A percentile compares a stretch with the other conserved stretches of the same genome.
phyloP scores from a whole-genome alignment of 1,284 basidiomycete genomes.

The Vanrija sp. region DNA sequence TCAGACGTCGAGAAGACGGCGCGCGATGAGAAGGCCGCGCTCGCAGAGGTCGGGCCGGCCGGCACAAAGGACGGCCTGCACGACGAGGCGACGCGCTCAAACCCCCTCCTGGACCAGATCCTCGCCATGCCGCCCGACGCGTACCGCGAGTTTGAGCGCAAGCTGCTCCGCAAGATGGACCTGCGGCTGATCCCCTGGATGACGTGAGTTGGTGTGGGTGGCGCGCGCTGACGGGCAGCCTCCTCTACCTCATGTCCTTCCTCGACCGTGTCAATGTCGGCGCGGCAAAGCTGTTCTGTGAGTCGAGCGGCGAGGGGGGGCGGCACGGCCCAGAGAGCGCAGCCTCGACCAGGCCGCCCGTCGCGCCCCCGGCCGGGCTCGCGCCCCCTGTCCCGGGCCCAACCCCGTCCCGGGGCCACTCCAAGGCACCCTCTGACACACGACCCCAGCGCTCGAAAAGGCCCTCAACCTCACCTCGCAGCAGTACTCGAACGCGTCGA shows the following conservation, averaged over 20 bases:
- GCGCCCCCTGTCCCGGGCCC: too few species aligned
- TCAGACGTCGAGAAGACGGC: too few species aligned
- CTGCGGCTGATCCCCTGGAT: constrained; percentile 43
- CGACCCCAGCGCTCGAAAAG: constrained; percentile 35
- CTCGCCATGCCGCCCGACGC: constrained; percentile 34
- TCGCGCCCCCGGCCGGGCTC: background rate
- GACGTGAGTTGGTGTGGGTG: constrained; percentile 26
- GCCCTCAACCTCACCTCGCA: constrained; percentile 45
- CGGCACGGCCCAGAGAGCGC: too few species aligned
- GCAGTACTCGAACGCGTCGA: constrained; percentile 44
- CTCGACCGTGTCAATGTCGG: constrained; percentile 51
- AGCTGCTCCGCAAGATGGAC: constrained; percentile 43
- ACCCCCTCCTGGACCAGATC: constrained; percentile 14
- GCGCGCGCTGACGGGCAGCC: constrained; percentile 8
- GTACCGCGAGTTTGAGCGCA: constrained; percentile 33
- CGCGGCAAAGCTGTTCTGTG: constrained; percentile 33
- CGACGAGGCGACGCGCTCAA: background rate
- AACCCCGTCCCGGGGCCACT: too few species aligned
- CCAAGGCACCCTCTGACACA: too few species aligned
- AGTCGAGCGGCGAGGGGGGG: background rate
- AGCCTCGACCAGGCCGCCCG: background rate
- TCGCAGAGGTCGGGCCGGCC: too few species aligned
- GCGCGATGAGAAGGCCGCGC: too few species aligned
- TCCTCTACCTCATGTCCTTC: constrained; percentile 46
- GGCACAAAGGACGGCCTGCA: too few species aligned